Evolutionary conservation across 2,329 filamentous ascomycete genomes (phyloP).

Genomic region (Pyrenophora seminiperda): DNA sequence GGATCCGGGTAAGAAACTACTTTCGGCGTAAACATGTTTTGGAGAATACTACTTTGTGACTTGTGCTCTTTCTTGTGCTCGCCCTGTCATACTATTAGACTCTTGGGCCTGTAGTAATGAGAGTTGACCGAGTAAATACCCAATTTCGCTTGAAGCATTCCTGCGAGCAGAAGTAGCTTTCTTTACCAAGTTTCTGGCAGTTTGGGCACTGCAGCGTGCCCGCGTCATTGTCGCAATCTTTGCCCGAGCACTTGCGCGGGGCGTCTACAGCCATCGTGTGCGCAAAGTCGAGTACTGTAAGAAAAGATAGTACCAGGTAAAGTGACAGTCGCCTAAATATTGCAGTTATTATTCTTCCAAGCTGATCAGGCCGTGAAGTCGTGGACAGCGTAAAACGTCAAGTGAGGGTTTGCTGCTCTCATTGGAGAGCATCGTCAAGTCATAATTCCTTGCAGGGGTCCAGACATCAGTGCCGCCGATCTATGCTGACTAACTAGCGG

Average conservation of each 20-base stretch:
- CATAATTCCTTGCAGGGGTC: slow-evolving; percentile 23
- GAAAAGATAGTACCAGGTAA: not conserved
- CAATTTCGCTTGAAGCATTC: slow-evolving; percentile 99
- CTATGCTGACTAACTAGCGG: slow-evolving; percentile 27
- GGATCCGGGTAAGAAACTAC: slow-evolving; percentile 88
- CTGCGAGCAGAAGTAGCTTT: slow-evolving; percentile 96
- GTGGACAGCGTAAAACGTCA: slow-evolving; percentile 27
- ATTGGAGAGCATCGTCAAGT: slow-evolving; percentile 14
- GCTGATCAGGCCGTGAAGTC: not conserved
- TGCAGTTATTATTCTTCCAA: no score
- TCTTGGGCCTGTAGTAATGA: slow-evolving; percentile 11
- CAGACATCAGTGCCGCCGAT: slow-evolving; percentile 22
- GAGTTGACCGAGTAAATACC: slow-evolving; percentile 62
- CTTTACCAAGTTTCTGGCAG: slow-evolving; percentile 86
- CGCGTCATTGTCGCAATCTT: slow-evolving; percentile 85
- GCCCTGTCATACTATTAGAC: slow-evolving; percentile 58
- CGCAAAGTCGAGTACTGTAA: not conserved
- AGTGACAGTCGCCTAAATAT: no score
- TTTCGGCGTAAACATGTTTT: slow-evolving; percentile 75
- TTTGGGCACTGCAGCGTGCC: slow-evolving; percentile 90
- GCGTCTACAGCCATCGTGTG: slow-evolving; percentile 43
- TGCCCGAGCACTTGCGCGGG: slow-evolving; percentile 76
- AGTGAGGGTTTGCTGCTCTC: slow-evolving; percentile 11
- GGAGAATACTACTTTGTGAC: slow-evolving; percentile 74
- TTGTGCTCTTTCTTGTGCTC: slow-evolving; percentile 87